These are phyloP conservation scores for Solanum tarapatanum DNA, from an alignment of 257 asterid species.

Conservation along the genomic window DNA sequence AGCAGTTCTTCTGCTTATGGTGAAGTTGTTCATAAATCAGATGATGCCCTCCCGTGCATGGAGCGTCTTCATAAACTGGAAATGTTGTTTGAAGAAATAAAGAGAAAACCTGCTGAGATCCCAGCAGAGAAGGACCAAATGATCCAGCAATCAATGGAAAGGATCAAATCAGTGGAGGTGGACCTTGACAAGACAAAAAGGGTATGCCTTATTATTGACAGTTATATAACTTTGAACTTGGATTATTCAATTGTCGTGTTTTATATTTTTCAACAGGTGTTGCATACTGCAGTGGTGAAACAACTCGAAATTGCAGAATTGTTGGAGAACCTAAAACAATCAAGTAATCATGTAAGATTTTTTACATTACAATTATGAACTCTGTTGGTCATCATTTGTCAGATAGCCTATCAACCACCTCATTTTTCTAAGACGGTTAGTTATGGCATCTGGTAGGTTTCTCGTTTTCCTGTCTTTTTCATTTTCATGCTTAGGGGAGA, in stretches of 20 bases:
- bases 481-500: not conserved
- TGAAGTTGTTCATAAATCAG: conserved; percentile 21
- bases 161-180: conserved; percentile 68
- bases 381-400: not conserved
- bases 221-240: not conserved
- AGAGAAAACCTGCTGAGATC: conserved; percentile 62
- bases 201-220: conserved; percentile 26
- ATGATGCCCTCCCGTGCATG: conserved; percentile 45
- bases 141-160: conserved; percentile 65
- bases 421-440: not conserved
- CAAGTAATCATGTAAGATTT: conserved; percentile 38
- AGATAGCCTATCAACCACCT: not conserved
- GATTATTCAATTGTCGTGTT: not conserved
- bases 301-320: conserved; percentile 60
- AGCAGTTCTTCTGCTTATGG: conserved; percentile 5
- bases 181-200: conserved; percentile 80
- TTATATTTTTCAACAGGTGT: conserved; percentile 28
- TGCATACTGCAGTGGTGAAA: conserved; percentile 57
- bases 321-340: conserved; percentile 51
- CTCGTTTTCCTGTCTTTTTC: not conserved
- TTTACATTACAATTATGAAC: conserved; percentile 3
- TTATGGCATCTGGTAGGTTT: not conserved
- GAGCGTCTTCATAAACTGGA: conserved; percentile 72
- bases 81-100: conserved; percentile 55
- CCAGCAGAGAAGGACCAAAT: conserved; percentile 79